Evolutionary conservation across 768 basidiomycete species (phyloP), one percentile per base, ranked within the genome.

Genomic region (Xanthoconium stramineum): DNA sequence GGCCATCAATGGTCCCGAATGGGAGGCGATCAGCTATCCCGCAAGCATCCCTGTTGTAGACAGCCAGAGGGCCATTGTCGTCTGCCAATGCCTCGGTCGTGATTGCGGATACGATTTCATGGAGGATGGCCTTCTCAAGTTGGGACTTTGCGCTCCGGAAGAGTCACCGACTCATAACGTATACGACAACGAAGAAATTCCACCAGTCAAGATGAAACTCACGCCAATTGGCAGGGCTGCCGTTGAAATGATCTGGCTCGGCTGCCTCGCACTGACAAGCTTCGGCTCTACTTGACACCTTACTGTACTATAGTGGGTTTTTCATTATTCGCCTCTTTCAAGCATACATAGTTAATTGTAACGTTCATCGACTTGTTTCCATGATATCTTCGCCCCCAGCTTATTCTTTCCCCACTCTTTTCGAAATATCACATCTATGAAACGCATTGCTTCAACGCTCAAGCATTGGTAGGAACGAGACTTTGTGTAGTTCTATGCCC

Each of bases 41-140:
- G 51, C 50, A 37, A 39, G 71, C 39, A 1, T n/a, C 47, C 62
- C 74, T 20, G 68, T 72, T 42, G 72, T 57, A 14, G 75, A 78
- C 36, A 60, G 67, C 28, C 68, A 72, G 32, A 64, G 69, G 55
- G 70, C 78, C 52, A 79, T 77, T 29, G 76, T 72, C 53, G 78
- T 90, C 43, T 87, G 85, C 12, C 70, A 81, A 2, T 91, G 86
- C 60, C 71, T 78, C 49, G 80, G 83, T 28, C 81, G 85, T 20
- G 80, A 85, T 32, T 70, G 74, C 1, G 90, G 90, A 5, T 81
- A 95, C 49, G 84, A 91, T 69, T 91, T 95, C 58, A 69, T 85
- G n/a, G 81, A 87, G 0, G 86, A 95, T 47, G 92, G 90, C 0
- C 77, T 94, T 52, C 79, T 83, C 60, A 82, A 84, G 68, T 77